These are phyloP conservation scores for Phytophthora ohioensis DNA, from an alignment of 352 stramenopile genomes.

Conservation along the genomic window DNA sequence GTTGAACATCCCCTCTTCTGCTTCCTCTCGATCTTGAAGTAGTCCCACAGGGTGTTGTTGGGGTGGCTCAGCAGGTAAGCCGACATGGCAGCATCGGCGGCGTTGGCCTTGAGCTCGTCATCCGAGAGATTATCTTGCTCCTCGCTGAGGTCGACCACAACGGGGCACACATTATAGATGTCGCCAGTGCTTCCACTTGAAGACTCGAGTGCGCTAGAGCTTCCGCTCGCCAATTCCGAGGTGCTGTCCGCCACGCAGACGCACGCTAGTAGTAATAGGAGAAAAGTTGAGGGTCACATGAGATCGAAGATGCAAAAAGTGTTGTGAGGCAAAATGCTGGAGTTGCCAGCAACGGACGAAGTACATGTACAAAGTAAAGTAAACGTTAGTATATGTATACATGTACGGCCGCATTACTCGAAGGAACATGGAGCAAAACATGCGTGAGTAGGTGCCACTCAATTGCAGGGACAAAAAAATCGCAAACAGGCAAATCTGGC, in stretches of 20 bases:
- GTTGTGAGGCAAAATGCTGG: background rate
- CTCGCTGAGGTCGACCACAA: conserved; percentile 29
- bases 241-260: background rate
- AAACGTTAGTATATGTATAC: too few species aligned
- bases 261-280: conserved; percentile 14
- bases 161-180: conserved; percentile 39
- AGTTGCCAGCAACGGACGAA: too few species aligned
- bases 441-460: background rate
- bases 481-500: background rate
- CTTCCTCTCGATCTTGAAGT: conserved; percentile 37
- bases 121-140: conserved; percentile 28
- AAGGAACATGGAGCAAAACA: background rate
- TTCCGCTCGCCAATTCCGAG: background rate
- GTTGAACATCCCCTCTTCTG: conserved; percentile 24
- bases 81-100: conserved; percentile 33
- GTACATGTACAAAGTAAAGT: too few species aligned
- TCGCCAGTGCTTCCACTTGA: conserved; percentile 18
- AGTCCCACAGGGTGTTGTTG: conserved; percentile 41
- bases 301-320: background rate
- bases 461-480: background rate
- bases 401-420: too few species aligned
- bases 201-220: background rate
- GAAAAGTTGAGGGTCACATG: conserved; percentile 11
- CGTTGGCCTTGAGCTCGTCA: conserved; percentile 33
- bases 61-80: conserved; percentile 35